Conservation (phyloP, 2,329 filamentous ascomycete species). For the Gremmenia infestans region DNA sequence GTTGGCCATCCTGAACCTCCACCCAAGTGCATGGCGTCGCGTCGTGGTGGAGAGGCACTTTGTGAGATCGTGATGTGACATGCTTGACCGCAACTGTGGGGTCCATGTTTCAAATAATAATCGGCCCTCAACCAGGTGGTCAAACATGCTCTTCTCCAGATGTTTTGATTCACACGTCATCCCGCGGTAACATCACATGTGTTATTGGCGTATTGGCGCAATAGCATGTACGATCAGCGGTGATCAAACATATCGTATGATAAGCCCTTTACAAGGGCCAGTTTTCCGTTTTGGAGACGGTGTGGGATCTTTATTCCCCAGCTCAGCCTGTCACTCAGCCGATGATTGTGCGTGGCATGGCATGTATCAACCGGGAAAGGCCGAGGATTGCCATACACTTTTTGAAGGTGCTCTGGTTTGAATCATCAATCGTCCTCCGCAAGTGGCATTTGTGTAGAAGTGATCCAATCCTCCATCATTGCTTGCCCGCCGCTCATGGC, state of each 20-base stretch:
- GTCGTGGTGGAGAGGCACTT: too few species aligned
- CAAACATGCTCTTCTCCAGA: background rate
- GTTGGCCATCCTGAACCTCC: too few species aligned
- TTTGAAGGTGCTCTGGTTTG: background rate
- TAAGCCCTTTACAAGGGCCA: background rate
- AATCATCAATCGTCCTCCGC: constrained; percentile 17
- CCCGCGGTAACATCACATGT: constrained; percentile 6
- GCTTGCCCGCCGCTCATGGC: constrained; percentile 50
- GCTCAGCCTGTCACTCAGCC: background rate
- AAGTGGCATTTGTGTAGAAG: constrained; percentile 62
- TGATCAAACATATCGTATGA: background rate
- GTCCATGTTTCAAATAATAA: constrained; percentile 4
- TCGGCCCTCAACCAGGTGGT: background rate
- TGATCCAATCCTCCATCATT: constrained; percentile 81
- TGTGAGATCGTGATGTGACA: too few species aligned
- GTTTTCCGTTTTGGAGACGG: background rate
- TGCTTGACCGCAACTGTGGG: background rate
- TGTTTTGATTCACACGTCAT: background rate
- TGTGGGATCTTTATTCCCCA: background rate
- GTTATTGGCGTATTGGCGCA: background rate
- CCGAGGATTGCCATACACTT: background rate
- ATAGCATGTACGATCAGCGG: constrained; percentile 1
- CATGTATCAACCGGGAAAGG: constrained; percentile 8
- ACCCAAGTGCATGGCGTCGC: too few species aligned
- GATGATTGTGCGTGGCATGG: background rate